phyloP scores from a whole-genome alignment of 148 eudicot species.

The Camellia granthamiana region DNA sequence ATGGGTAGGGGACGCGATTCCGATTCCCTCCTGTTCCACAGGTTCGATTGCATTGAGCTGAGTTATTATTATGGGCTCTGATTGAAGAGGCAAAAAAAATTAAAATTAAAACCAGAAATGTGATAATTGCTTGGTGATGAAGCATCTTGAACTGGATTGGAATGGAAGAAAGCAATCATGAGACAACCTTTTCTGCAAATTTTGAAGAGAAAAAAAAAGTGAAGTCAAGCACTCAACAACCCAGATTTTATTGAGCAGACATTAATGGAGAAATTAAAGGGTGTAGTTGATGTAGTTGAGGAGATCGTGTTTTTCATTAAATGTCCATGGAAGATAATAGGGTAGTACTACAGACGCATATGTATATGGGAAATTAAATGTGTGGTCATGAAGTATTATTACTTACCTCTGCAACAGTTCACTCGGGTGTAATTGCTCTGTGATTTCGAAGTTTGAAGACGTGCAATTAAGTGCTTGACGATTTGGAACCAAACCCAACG shows the following conservation, averaged over 20 bases:
- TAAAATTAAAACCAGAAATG: not conserved
- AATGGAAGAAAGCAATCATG: conserved; percentile 2
- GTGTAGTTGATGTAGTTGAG: conserved; percentile 28
- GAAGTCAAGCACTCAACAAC: not conserved
- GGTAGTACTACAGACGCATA: not conserved
- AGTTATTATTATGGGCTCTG: not conserved
- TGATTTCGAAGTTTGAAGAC: not conserved
- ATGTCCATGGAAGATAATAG: not conserved
- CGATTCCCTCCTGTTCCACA: conserved; percentile 26
- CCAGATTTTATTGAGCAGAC: not conserved
- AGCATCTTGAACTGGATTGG: conserved; percentile 10
- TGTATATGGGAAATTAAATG: not conserved
- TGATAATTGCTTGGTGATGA: not conserved
- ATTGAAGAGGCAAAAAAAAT: not conserved
- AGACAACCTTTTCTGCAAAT: no score
- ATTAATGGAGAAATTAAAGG: conserved; percentile 12
- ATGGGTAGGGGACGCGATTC: conserved; percentile 47
- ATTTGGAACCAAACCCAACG: not conserved
- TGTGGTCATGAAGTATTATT: conserved; percentile 1
- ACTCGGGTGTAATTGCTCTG: conserved; percentile 19
- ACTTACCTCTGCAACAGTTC: not conserved
- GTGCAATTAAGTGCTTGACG: not conserved
- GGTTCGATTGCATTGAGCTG: conserved; percentile 25
- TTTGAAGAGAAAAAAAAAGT: no score
- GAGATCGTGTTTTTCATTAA: conserved; percentile 16